A percentile compares a stretch with the other conserved stretches of the same genome.
Conservation (phyloP, 176 grass and related monocot genomes). For the Zea mays region DNA sequence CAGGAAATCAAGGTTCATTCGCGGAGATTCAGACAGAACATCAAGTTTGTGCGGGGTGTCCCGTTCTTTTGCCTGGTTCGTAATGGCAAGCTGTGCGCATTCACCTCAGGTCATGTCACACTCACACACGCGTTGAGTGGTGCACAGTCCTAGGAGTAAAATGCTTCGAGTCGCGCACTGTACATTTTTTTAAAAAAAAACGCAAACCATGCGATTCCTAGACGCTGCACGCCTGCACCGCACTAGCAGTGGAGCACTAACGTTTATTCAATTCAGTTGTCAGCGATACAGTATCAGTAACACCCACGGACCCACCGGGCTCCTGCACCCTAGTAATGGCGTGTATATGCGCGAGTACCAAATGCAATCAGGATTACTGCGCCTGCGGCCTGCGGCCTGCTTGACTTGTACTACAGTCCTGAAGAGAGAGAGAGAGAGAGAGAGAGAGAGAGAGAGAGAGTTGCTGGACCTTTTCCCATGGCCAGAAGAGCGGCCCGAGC, state of each 20-base stretch:
- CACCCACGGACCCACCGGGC: no score
- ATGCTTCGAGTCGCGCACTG: background rate
- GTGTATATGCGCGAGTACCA: background rate
- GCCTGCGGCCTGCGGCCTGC: background rate
- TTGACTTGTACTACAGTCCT: background rate
- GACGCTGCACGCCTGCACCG: background rate
- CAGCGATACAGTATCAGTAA: slow-evolving; percentile 6
- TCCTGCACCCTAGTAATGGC: no score
- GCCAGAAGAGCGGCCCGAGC: slow-evolving; percentile 86
- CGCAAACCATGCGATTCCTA: background rate
- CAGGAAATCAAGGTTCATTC: slow-evolving; percentile 26
- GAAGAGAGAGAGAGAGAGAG: background rate
- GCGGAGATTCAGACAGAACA: slow-evolving; percentile 40
- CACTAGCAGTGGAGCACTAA: background rate
- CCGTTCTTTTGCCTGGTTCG: slow-evolving; percentile 2
- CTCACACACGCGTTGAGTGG: background rate
- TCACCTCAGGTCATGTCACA: slow-evolving; percentile 27
- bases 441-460: background rate
- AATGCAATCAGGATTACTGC: background rate
- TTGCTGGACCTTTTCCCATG: slow-evolving; percentile 74
- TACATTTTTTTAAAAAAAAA: background rate
- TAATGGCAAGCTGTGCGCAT: slow-evolving; percentile 22
- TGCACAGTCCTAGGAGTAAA: slow-evolving; percentile 11
- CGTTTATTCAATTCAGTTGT: background rate
- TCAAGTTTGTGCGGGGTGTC: slow-evolving; percentile 25